These are phyloP conservation scores for Chlorella vulgaris DNA, from an alignment of 139 green algal species.

Conservation along the genomic window DNA sequence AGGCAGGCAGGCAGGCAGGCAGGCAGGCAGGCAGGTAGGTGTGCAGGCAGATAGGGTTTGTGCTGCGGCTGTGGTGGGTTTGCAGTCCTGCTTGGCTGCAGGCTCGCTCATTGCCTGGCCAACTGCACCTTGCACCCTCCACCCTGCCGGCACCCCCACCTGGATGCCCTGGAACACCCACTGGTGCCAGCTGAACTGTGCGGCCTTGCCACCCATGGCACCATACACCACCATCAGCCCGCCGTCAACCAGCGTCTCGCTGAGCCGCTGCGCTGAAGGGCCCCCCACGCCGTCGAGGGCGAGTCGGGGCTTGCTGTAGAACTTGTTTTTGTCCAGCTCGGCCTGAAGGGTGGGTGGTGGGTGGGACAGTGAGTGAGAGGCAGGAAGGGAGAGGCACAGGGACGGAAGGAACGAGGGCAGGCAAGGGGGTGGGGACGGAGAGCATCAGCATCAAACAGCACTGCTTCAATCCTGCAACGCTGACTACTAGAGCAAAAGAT, in stretches of 20 bases:
- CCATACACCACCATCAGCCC: conserved; percentile 83
- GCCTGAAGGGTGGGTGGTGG: conserved; percentile 25
- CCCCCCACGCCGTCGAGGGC: conserved; percentile 86
- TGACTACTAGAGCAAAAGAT: neutral
- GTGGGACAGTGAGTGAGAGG: neutral
- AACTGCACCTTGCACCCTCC: neutral
- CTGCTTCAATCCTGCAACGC: too few species aligned
- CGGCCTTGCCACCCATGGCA: conserved; percentile 69
- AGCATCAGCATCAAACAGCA: too few species aligned
- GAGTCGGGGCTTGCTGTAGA: conserved; percentile 84
- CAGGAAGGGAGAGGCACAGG: too few species aligned
- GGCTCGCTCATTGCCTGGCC: too few species aligned
- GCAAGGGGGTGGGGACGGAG: too few species aligned
- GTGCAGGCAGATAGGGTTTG: neutral
- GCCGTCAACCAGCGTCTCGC: conserved; percentile 70
- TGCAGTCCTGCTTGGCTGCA: too few species aligned
- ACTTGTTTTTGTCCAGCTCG: conserved; percentile 75
- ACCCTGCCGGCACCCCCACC: neutral
- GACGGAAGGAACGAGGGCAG: too few species aligned
- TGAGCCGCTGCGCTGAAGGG: conserved; percentile 61
- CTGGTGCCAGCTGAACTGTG: conserved; percentile 71
- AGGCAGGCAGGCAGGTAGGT: too few species aligned
- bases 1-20: too few species aligned
- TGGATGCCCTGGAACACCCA: conserved; percentile 72
- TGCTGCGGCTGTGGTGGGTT: too few species aligned